Evolutionary conservation across 345 rosid species (phyloP), one percentile per base, ranked within the genome.

Genomic region (Stellera chamaejasme): DNA sequence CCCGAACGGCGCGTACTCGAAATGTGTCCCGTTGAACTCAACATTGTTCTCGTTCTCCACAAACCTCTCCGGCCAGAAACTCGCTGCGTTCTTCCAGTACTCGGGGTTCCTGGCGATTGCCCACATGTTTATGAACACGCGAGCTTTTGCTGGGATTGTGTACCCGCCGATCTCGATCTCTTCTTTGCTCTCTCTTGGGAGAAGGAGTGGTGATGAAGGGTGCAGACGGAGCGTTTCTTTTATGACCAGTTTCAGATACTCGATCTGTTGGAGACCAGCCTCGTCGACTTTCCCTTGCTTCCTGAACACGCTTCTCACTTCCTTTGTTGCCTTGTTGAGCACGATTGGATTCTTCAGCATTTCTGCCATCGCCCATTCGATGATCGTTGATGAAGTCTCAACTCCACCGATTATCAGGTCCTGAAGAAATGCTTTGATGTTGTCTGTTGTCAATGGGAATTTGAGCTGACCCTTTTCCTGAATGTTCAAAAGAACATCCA

Each of bases 71-170:
- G 72, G 77, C 8, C 50, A 13, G 43, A 72, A 76, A 1, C 6
- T 63, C 41, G 72, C 77, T 1, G 77, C 65, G 9, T 76, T 65
- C 14, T 8, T 43, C 77, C 80, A 72, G 28, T 64, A 54, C 13
- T 28, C 36, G 1, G 77, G 75, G 58, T 76, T 72, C 48, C 80
- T 65, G 12, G 64, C 68, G 6, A 69, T 28, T 0, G 69, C 70
- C 80, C 80, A 75, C 10, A 59, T 62, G 23, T 74, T 67, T 8
- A 63, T 46, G 49, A 76, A 56, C n/a, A 64, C 72, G 55, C n/a
- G 69, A 5, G 69, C 14, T 5, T 69, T 69, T 4, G 43, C 48
- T 0, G 71, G 67, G 6, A 76, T 61, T 1, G 56, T 43, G 32
- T 50, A 72, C 10, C 71, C 69, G 6, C 50, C 15, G 26, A 69